Base-by-base conservation (phyloP, 2,329 filamentous ascomycete genomes). In the Talaromyces islandicus region DNA sequence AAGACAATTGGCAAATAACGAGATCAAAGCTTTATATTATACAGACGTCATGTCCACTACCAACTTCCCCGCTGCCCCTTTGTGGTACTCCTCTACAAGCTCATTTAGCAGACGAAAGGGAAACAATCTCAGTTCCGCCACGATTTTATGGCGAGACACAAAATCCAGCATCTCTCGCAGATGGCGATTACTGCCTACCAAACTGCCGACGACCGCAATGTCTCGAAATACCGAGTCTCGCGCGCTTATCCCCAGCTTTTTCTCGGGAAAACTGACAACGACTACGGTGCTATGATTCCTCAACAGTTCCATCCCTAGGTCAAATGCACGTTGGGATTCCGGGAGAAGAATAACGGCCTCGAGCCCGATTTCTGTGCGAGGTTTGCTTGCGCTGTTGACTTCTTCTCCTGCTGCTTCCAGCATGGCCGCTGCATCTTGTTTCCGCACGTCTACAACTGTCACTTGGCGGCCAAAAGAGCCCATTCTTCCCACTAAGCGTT, bases 271-370 rank as follows among this genome's bases (percentile, higher is more conserved):
- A 0, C 77, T 80, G 1, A 81, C 78, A 0, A 80, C 66, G 6
- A 81, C 74, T 61, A 77, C 79, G n/a, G 66, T 76, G 0, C 77
- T 77, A 57, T 80, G 78, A 53, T 76, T 77, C 53, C 73, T 74
- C 21, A 81, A 63, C 6, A 81, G 66, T 3, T 65, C 65, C 66
- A 80, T 71, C 7, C 77, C 78, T 57, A 78, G 81, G 60, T 81
- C 78, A 63, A 81, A 81, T 0, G 75, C 78, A 10, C 67, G 68
- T 63, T 81, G 79, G 46, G 73, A 77, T 62, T 81, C 79, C 0
- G 79, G 77, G 21, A 81, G 66, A 11, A 80, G 73, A 32, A 81
- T 73, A 14, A 79, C 75, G 1, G 77, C 75, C 64, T 81, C 78
- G 19, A 80, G 64, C 0, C 79, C 80, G 70, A 76, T 77, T 53